Percentiles rank a stretch among this genome's conserved stretches.
Conservation (phyloP, 2,329 filamentous ascomycete genomes). For the Herpomyces periplanetae region DNA sequence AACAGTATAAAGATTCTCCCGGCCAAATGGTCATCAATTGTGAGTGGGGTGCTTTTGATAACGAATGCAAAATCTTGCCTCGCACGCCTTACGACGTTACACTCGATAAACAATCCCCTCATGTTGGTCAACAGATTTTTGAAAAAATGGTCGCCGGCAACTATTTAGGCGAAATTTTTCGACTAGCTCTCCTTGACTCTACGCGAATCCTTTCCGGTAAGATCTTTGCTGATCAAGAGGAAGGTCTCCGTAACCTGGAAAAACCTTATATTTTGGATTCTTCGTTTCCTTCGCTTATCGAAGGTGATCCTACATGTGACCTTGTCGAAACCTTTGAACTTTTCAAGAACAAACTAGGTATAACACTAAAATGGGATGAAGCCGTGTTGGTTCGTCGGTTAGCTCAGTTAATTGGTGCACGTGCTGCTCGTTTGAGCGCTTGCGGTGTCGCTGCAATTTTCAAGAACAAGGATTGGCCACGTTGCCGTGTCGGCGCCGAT, state of each 20-base stretch:
- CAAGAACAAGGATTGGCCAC: slow-evolving; percentile 65
- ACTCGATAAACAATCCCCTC: slow-evolving; percentile 63
- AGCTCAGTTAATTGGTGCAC: slow-evolving; percentile 72
- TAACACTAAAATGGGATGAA: slow-evolving; percentile 31
- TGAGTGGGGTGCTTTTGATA: slow-evolving; percentile 89
- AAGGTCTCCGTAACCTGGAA: slow-evolving; percentile 32
- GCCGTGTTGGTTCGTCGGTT: slow-evolving; percentile 59
- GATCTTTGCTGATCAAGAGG: slow-evolving; percentile 52
- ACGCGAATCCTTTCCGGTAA: slow-evolving; percentile 32
- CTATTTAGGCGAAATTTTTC: slow-evolving; percentile 79
- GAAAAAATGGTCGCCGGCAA: slow-evolving; percentile 94
- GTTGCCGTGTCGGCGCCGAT: slow-evolving; percentile 78
- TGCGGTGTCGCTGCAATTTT: slow-evolving; percentile 86
- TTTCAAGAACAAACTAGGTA: slow-evolving; percentile 31
- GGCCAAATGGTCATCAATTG: slow-evolving; percentile 77
- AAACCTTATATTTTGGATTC: slow-evolving; percentile 67
- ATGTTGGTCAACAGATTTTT: slow-evolving; percentile 71
- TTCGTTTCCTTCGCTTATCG: slow-evolving; percentile 65
- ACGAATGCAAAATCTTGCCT: slow-evolving; percentile 55
- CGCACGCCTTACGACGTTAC: slow-evolving; percentile 47
- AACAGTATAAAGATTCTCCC: slow-evolving; percentile 54
- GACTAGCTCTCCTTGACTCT: slow-evolving; percentile 44
- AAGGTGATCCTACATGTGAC: slow-evolving; percentile 85
- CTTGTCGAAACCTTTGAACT: slow-evolving; percentile 52
- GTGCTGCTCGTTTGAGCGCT: slow-evolving; percentile 59